These are phyloP conservation scores for Hymenotorrendiella dingleyae DNA, from an alignment of 2,329 filamentous ascomycete genomes.

Conservation along the genomic window DNA sequence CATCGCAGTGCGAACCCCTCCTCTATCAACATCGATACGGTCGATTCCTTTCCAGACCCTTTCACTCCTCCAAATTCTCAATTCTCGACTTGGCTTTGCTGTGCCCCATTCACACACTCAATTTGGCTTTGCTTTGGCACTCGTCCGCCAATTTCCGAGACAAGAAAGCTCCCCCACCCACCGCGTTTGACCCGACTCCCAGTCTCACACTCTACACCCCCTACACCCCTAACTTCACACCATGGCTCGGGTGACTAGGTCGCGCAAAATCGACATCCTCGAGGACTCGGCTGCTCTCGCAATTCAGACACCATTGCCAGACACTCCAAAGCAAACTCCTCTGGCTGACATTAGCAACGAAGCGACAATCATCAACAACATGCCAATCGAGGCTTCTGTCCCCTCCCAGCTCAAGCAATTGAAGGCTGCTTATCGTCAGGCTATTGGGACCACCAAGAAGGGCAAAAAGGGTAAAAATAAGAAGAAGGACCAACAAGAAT, in stretches of 20 bases:
- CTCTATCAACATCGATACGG: constrained; percentile 16
- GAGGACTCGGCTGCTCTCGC: constrained; percentile 26
- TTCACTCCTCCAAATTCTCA: constrained; percentile 4
- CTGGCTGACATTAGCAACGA: constrained; percentile 19
- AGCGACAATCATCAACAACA: constrained; percentile 12
- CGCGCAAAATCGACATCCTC: constrained; percentile 25
- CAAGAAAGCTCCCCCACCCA: constrained; percentile 6
- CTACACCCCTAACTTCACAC: constrained; percentile 3
- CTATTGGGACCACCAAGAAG: constrained; percentile 26
- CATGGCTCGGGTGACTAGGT: constrained; percentile 30
- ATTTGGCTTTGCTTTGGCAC: background rate
- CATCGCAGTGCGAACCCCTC: constrained; percentile 12
- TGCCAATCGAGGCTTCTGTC: constrained; percentile 17
- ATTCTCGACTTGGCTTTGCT: constrained; percentile 5
- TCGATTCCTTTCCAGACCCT: constrained; percentile 6
- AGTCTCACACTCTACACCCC: background rate
- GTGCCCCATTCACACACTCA: constrained; percentile 1
- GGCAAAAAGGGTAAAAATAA: constrained; percentile 23
- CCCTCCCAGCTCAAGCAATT: constrained; percentile 26
- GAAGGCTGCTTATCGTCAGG: constrained; percentile 30
- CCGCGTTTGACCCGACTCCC: background rate
- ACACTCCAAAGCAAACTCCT: constrained; percentile 14
- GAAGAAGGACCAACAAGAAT: constrained; percentile 18
- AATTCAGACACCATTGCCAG: constrained; percentile 16
- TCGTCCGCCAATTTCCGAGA: constrained; percentile 3